A percentile compares a stretch with the other conserved stretches of the same genome.
Evolutionary conservation across 306 rosid species (phyloP).

Genomic region (Oxytropis ochrocephala): DNA sequence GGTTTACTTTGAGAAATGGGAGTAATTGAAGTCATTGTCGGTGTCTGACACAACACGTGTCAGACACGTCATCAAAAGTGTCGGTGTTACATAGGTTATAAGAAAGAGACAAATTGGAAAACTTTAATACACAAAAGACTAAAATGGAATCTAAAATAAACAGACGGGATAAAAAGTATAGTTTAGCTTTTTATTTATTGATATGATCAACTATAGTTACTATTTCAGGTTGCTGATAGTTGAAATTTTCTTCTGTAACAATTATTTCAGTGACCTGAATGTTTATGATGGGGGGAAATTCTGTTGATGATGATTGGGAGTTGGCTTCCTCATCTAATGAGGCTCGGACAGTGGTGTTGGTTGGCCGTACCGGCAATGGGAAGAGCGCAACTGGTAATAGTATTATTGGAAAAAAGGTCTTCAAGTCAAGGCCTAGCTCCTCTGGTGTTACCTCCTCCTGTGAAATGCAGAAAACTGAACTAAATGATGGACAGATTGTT

Average conservation of each 20-base stretch:
- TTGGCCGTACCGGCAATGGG: slow-evolving; percentile 88
- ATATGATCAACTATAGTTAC: background rate
- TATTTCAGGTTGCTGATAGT: background rate
- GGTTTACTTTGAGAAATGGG: too few species aligned
- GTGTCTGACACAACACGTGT: too few species aligned
- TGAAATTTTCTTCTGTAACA: background rate
- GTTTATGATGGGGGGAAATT: slow-evolving; percentile 60
- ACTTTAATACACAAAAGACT: too few species aligned
- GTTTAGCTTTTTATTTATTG: background rate
- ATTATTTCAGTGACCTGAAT: background rate
- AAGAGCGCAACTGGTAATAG: slow-evolving; percentile 91
- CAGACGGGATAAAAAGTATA: too few species aligned
- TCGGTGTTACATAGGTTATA: too few species aligned
- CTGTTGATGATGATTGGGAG: slow-evolving; percentile 83
- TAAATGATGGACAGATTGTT: slow-evolving; percentile 50
- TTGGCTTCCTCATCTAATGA: slow-evolving; percentile 39
- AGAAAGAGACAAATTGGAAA: too few species aligned
- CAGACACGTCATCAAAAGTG: too few species aligned
- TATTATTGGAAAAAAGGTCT: slow-evolving; percentile 62
- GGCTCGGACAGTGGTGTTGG: slow-evolving; percentile 60
- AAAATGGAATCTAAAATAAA: too few species aligned
- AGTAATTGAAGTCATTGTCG: too few species aligned
- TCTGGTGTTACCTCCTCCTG: slow-evolving; percentile 55
- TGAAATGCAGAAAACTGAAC: slow-evolving; percentile 46
- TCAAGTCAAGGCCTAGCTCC: slow-evolving; percentile 54